These are phyloP conservation scores for Spizellomyces punctatus DNA, from an alignment of 192 early-diverging fungal species.

Conservation along the genomic window DNA sequence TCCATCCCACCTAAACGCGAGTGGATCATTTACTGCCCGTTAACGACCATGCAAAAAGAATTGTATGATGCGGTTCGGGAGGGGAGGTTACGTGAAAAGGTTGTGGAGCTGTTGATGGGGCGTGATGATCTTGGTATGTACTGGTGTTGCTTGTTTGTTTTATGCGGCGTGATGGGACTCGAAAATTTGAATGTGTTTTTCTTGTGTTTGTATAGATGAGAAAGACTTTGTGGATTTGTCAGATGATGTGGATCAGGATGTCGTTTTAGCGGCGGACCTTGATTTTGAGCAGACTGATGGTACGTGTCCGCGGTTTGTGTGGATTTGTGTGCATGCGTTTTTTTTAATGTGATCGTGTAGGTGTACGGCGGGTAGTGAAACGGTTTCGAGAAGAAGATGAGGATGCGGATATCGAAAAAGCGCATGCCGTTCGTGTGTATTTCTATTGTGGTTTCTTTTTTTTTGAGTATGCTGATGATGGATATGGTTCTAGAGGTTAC, in stretches of 20 bases:
- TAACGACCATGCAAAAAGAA: constrained; percentile 42
- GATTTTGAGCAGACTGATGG: no score
- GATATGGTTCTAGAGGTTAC: constrained; percentile 4
- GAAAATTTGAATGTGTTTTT: no score
- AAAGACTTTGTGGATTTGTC: no score
- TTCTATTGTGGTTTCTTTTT: background rate
- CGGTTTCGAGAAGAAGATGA: constrained; percentile 20
- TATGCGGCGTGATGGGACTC: no score
- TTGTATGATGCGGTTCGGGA: constrained; percentile 45
- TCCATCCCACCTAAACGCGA: constrained; percentile 90
- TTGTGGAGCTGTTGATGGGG: constrained; percentile 6
- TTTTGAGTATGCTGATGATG: background rate
- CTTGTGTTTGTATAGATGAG: no score
- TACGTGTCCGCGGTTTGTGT: no score
- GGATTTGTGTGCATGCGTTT: no score
- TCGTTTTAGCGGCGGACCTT: no score
- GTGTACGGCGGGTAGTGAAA: constrained; percentile 16
- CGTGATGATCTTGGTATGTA: background rate
- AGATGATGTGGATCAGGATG: no score
- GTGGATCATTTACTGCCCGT: constrained; percentile 70
- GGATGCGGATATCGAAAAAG: constrained; percentile 5
- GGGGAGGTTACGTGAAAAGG: constrained; percentile 19
- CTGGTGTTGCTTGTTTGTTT: no score
- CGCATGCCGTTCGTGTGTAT: constrained; percentile 2
- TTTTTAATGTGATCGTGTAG: no score